phyloP scores from a whole-genome alignment of 305 asterid species.

The Fraxinus latifolia region DNA sequence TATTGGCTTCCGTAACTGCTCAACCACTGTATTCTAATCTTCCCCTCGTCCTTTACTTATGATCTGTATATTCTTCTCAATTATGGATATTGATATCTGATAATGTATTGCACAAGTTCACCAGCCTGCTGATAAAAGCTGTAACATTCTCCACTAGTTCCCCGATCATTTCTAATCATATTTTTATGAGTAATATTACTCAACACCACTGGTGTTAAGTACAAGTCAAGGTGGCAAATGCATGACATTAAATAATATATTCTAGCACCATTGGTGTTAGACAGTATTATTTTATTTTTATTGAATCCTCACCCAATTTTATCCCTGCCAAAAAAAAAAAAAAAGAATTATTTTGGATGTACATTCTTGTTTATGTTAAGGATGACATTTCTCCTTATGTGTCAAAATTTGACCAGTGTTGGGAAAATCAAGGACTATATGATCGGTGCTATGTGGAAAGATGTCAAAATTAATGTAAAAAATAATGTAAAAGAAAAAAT shows the following conservation, averaged over 20 bases:
- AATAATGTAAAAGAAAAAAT: no score
- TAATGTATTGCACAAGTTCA: background rate
- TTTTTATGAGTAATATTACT: background rate
- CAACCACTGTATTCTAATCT: background rate
- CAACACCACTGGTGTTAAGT: background rate
- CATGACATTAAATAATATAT: background rate
- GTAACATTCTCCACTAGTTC: background rate
- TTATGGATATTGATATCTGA: background rate
- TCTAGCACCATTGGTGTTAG: no score
- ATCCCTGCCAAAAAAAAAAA: background rate
- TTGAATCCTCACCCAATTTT: no score
- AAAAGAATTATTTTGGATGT: no score
- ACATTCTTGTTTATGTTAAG: no score
- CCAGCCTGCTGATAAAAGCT: background rate
- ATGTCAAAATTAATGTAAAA: no score
- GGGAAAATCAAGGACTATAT: no score
- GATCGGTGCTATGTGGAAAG: no score
- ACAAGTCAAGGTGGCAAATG: background rate
- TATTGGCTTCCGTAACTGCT: background rate
- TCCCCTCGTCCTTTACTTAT: background rate
- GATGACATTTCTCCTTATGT: no score
- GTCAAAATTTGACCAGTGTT: no score
- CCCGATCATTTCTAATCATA: background rate
- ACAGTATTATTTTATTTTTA: no score
- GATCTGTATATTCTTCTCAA: background rate